Conservation (phyloP, 257 asterid genomes). For the Henckelia pumila region DNA sequence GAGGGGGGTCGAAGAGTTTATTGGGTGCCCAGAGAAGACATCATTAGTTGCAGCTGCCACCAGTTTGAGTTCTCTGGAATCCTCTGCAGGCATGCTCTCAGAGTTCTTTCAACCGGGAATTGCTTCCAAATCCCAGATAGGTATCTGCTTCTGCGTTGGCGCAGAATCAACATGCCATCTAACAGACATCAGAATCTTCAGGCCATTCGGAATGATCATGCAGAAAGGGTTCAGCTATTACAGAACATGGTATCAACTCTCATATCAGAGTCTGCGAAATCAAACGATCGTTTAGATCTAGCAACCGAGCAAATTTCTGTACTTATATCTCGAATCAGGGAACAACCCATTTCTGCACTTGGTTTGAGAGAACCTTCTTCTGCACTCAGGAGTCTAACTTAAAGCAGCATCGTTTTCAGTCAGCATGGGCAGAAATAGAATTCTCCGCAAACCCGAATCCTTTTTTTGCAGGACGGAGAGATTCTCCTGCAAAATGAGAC, state of each 20-base stretch:
- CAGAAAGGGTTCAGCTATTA: constrained; percentile 67
- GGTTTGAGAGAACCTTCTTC: constrained; percentile 50
- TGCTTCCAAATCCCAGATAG: constrained; percentile 94
- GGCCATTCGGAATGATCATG: constrained; percentile 43
- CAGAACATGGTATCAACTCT: constrained; percentile 77
- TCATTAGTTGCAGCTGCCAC: constrained; percentile 87
- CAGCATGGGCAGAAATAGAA: background rate
- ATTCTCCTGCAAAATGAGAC: background rate
- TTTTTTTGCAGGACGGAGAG: constrained; percentile 25
- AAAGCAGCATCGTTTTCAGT: too few species aligned
- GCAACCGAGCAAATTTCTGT: constrained; percentile 74
- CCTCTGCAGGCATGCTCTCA: constrained; percentile 86
- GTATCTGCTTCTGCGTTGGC: constrained; percentile 76
- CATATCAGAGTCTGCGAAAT: constrained; percentile 69
- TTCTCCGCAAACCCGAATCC: background rate
- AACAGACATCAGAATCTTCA: constrained; percentile 35
- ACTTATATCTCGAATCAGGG: constrained; percentile 65
- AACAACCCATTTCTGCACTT: constrained; percentile 58
- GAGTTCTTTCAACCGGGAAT: constrained; percentile 86
- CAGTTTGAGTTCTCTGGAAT: constrained; percentile 90
- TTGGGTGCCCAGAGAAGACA: constrained; percentile 88
- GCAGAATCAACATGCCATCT: constrained; percentile 51
- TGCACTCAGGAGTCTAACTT: constrained; percentile 38
- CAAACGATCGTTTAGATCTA: constrained; percentile 69
- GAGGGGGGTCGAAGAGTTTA: constrained; percentile 92